Percentiles rank a stretch among this genome's conserved stretches.
phyloP scores from a whole-genome alignment of 164 flowering plant genomes.

The Stephania japonica region DNA sequence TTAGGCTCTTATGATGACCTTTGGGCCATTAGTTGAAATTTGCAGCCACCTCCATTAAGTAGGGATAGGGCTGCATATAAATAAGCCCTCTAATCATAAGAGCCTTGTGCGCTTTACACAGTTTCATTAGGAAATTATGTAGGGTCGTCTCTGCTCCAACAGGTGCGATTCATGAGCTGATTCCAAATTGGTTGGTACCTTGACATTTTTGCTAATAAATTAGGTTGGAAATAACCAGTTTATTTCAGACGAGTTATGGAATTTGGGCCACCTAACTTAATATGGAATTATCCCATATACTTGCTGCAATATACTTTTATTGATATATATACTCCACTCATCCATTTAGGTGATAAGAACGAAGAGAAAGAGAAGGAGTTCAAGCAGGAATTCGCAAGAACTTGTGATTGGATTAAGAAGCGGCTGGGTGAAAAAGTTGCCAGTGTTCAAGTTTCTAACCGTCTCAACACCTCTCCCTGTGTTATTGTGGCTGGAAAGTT shows the following conservation, averaged over 20 bases:
- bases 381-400: conserved; percentile 73
- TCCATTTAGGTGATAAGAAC: conserved; percentile 60
- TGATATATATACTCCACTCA: neutral
- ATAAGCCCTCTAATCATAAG: neutral
- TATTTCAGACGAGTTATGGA: too few relatives aligned
- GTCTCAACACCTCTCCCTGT: conserved; percentile 89
- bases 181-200: neutral
- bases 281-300: neutral
- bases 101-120: neutral
- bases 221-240: too few relatives aligned
- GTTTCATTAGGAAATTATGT: neutral
- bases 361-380: conserved; percentile 78
- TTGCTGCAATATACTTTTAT: neutral
- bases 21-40: neutral
- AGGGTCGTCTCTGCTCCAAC: neutral
- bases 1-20: neutral
- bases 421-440: conserved; percentile 83
- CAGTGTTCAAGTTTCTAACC: conserved; percentile 81
- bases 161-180: neutral
- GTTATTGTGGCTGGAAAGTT: conserved; percentile 91
- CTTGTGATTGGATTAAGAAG: conserved; percentile 95
- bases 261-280: too few relatives aligned
- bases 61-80: neutral
- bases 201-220: neutral
- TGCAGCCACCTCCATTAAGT: neutral